phyloP scores from a whole-genome alignment of 2,329 filamentous ascomycete genomes.

The Arthrinium puccinioides region DNA sequence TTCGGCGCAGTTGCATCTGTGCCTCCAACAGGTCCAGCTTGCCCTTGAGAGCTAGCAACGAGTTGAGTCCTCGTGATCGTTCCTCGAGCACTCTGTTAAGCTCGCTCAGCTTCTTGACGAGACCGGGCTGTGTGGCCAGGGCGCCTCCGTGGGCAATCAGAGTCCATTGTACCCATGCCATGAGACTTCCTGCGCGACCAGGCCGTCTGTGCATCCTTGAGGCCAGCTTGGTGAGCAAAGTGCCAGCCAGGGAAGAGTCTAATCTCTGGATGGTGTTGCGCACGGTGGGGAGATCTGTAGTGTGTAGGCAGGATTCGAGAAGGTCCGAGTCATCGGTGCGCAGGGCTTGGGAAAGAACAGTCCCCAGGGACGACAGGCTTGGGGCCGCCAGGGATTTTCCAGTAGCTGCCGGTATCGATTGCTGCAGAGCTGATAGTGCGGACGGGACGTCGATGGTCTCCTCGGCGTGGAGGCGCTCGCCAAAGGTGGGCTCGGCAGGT shows the following conservation, averaged over 20 bases:
- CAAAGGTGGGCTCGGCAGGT: constrained; percentile 63
- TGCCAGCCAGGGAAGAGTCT: constrained; percentile 74
- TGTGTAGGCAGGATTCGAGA: constrained; percentile 86
- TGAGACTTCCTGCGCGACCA: constrained; percentile 80
- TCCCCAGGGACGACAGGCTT: constrained; percentile 75
- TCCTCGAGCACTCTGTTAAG: constrained; percentile 85
- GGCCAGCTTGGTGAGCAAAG: constrained; percentile 74
- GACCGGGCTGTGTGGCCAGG: constrained; percentile 76
- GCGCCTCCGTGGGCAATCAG: constrained; percentile 88
- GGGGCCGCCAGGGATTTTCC: constrained; percentile 50
- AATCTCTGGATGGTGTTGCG: constrained; percentile 85
- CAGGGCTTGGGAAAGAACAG: constrained; percentile 88
- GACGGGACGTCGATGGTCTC: constrained; percentile 71
- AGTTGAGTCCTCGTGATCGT: constrained; percentile 73
- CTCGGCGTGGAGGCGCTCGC: constrained; percentile 70
- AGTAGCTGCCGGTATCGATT: constrained; percentile 32
- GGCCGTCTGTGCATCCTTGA: constrained; percentile 81
- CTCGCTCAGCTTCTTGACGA: constrained; percentile 69
- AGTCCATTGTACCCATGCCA: constrained; percentile 95
- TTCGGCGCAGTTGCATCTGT: constrained; percentile 74
- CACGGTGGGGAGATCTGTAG: constrained; percentile 68
- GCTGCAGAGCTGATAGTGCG: constrained; percentile 39
- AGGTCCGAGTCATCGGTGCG: constrained; percentile 85
- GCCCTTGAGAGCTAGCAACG: constrained; percentile 81
- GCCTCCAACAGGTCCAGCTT: constrained; percentile 91